Percentiles rank a stretch among this genome's conserved stretches.
Conservation (phyloP, 2,329 filamentous ascomycete species). For the Ophiostoma populinum region DNA sequence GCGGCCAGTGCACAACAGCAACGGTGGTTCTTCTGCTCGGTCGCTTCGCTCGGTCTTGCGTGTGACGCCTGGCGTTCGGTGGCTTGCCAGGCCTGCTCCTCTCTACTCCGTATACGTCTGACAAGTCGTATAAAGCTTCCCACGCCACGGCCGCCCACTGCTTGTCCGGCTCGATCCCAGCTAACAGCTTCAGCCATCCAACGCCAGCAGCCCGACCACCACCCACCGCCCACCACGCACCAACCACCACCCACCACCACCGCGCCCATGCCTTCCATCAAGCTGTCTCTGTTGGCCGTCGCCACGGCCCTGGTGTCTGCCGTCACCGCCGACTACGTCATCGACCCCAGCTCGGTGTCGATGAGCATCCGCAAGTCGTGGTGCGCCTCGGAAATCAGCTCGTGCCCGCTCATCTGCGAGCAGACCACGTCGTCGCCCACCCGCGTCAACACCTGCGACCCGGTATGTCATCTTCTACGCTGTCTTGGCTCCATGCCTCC, state of each 20-base stretch:
- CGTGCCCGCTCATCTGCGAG: conserved; percentile 57
- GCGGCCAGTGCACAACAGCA: too few relatives aligned
- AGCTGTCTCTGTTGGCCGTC: conserved; percentile 33
- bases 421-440: conserved; percentile 36
- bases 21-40: too few relatives aligned
- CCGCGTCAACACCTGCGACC: conserved; percentile 47
- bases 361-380: conserved; percentile 35
- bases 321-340: conserved; percentile 38
- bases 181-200: too few relatives aligned
- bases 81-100: too few relatives aligned
- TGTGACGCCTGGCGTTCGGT: too few relatives aligned
- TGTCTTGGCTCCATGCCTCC: neutral
- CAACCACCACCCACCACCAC: conserved; percentile 9
- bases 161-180: too few relatives aligned
- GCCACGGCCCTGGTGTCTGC: conserved; percentile 33
- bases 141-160: too few relatives aligned
- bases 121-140: too few relatives aligned
- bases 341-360: conserved; percentile 45
- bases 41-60: too few relatives aligned
- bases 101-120: too few relatives aligned
- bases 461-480: conserved; percentile 27
- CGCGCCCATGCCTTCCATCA: conserved; percentile 45
- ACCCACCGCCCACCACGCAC: neutral
- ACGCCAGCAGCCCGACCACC: too few relatives aligned
- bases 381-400: conserved; percentile 45